Evolutionary conservation across 345 rosid genomes (phyloP), one percentile per base, ranked within the genome.

Genomic region (Hirschfeldia incana): DNA sequence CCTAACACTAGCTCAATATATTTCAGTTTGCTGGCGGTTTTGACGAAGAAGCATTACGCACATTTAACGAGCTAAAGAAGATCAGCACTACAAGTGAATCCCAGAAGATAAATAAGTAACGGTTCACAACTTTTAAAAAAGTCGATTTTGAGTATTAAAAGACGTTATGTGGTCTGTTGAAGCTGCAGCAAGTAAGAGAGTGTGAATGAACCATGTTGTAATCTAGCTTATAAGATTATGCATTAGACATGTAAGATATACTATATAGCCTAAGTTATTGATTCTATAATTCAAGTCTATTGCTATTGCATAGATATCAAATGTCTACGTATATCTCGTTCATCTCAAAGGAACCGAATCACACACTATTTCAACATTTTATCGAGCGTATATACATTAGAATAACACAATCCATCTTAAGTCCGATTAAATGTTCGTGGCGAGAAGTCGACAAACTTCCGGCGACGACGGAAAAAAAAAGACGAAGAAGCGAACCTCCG

Each of bases 11-110:
- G 7, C 11, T 77, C 32, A 29, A 59, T 13, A 13, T 49, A 81
- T 49, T 83, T 73, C 91, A 94, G 98, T 91, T 95, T 69, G 93
- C 90, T 85, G 97, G 98, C 6, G 99, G 99, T 27, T 95, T 93
- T 83, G 92, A 95, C 53, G 86, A 73, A n/a, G 89, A 86, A 68
- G 75, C 97, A 65, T 67, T 87, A 66, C 65, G 33, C 8, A 80
- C 83, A 63, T 95, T 95, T 83, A 88, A 90, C 57, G 91, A 87
- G 76, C 87, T 95, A 13, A 93, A 90, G 89, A 84, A 85, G 77
- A 70, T 69, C 6, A 21, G 21, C 21, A 77, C 82, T 39, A 49
- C 78, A 69, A 44, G 71, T 46, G 49, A 75, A 65, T 49, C n/a
- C 32, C 11, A 80, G 64, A 70, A 58, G 68, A 64, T 75, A 57